phyloP scores from a whole-genome alignment of 2,329 filamentous ascomycete species.

The Sclerotinia glacialis region DNA sequence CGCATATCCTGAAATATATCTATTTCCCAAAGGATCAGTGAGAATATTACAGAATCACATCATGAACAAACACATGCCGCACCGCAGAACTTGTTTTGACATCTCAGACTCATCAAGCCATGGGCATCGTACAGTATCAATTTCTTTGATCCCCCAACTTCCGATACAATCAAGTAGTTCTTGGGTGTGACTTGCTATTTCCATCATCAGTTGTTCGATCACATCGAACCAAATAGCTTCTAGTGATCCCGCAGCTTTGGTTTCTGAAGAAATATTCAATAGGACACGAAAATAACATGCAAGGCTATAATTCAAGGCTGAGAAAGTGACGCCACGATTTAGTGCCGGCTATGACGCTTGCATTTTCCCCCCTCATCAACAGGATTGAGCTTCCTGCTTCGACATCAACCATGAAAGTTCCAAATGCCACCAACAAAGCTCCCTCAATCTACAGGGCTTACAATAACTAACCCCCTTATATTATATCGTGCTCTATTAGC shows the following conservation, averaged over 20 bases:
- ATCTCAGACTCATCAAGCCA: background rate
- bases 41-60: background rate
- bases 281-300: background rate
- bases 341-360: slow-evolving; percentile 20
- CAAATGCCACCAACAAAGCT: slow-evolving; percentile 39
- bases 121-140: background rate
- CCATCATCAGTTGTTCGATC: no score
- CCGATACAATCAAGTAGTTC: background rate
- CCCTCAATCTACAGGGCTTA: slow-evolving; percentile 47
- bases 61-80: background rate
- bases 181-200: background rate
- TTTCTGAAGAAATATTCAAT: background rate
- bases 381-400: background rate
- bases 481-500: slow-evolving; percentile 71
- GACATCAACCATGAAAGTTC: slow-evolving; percentile 19
- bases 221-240: background rate
- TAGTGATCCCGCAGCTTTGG: background rate
- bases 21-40: background rate
- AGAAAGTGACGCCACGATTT: background rate
- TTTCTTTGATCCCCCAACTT: background rate
- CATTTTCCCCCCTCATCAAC: slow-evolving; percentile 5
- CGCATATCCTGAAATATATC: background rate
- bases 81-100: slow-evolving; percentile 2
- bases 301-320: slow-evolving; percentile 8
- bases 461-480: slow-evolving; percentile 70